Conservation (phyloP, 345 rosid species). For the Anacardium occidentale region DNA sequence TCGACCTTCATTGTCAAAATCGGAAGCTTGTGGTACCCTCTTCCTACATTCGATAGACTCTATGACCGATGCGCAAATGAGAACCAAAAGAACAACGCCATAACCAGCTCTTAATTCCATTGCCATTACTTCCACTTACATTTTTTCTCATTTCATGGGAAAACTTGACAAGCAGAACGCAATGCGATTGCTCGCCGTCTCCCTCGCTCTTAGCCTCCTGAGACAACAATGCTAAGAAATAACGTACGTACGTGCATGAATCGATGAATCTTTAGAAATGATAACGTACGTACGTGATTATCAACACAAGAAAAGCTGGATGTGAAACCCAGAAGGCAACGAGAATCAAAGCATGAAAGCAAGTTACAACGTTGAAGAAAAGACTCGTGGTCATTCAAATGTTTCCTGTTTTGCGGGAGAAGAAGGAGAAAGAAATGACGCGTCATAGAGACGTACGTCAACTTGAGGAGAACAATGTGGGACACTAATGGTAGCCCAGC, state of each 20-base stretch:
- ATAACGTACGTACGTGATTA: too few relatives aligned
- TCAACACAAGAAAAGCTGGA: too few relatives aligned
- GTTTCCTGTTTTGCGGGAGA: conserved; percentile 24
- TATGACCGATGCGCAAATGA: conserved; percentile 33
- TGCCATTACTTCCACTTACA: conserved; percentile 32
- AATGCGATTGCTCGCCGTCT: too few relatives aligned
- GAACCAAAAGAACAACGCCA: conserved; percentile 29
- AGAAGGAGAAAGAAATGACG: conserved; percentile 19
- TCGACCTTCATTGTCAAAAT: conserved; percentile 14
- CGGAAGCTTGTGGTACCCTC: conserved; percentile 3
- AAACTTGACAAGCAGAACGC: neutral
- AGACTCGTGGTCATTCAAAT: conserved; percentile 12
- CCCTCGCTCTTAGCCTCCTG: conserved; percentile 7
- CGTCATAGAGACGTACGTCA: conserved; percentile 5
- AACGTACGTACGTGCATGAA: neutral
- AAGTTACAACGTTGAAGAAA: neutral
- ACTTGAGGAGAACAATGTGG: conserved; percentile 37
- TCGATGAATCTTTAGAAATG: neutral
- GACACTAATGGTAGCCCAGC: conserved; percentile 19
- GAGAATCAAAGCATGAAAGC: neutral
- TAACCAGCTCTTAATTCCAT: conserved; percentile 37
- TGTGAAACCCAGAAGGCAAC: neutral
- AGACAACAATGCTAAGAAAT: conserved; percentile 11
- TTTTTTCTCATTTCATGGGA: conserved; percentile 47
- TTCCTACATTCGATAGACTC: conserved; percentile 30